These are phyloP conservation scores for Psilocybe cyanescens DNA, from an alignment of 768 basidiomycete species.

Conservation along the genomic window DNA sequence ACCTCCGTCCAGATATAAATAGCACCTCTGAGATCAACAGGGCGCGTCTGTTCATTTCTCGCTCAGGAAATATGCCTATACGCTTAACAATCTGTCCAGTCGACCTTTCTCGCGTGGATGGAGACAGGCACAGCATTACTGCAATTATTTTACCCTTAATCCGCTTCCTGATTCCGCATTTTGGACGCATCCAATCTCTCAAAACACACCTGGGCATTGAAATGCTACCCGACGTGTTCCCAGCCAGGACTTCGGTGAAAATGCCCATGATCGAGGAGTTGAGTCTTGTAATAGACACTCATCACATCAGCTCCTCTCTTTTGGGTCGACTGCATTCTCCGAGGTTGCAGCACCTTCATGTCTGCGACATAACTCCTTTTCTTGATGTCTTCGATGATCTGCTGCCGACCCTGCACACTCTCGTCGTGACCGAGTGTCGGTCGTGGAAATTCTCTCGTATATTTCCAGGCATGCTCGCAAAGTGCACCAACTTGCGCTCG, in stretches of 20 bases:
- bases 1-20: slow-evolving; percentile 12
- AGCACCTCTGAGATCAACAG: slow-evolving; percentile 1
- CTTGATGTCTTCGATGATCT: slow-evolving; percentile 7
- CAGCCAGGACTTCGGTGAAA: neutral
- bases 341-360: slow-evolving; percentile 16
- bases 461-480: slow-evolving; percentile 20
- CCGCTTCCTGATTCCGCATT: slow-evolving; percentile 14
- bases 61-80: slow-evolving; percentile 20
- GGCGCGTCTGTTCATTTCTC: slow-evolving; percentile 19
- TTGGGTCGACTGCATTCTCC: slow-evolving; percentile 19
- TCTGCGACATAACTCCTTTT: slow-evolving; percentile 26
- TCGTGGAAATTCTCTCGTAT: slow-evolving; percentile 20
- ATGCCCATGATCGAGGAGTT: slow-evolving; percentile 21
- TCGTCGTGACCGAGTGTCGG: slow-evolving; percentile 14
- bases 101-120: neutral
- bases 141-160: slow-evolving; percentile 13
- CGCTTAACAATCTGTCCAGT: slow-evolving; percentile 18
- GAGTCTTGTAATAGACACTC: slow-evolving; percentile 17
- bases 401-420: slow-evolving; percentile 9
- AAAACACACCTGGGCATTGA: slow-evolving; percentile 18
- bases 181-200: slow-evolving; percentile 18
- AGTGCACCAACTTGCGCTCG: slow-evolving; percentile 18
- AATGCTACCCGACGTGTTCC: slow-evolving; percentile 16
- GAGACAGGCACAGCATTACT: slow-evolving; percentile 10
- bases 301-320: slow-evolving; percentile 1